These are phyloP conservation scores for Rhizophora mangle DNA, from an alignment of 345 rosid species.

Conservation along the genomic window DNA sequence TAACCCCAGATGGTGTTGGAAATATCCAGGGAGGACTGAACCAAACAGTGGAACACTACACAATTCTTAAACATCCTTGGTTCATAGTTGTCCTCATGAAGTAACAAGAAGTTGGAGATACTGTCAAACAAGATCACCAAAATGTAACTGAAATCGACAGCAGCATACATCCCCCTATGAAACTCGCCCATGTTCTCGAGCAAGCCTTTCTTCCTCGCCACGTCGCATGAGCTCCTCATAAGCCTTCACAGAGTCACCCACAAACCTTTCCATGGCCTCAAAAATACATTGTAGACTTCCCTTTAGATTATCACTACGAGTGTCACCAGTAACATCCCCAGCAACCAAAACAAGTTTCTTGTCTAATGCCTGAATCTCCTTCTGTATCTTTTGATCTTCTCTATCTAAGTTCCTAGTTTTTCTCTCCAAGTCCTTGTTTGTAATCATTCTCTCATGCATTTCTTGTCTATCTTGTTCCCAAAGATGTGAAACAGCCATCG, in stretches of 20 bases:
- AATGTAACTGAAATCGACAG: background rate
- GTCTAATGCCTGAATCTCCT: conserved; percentile 82
- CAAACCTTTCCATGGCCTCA: conserved; percentile 88
- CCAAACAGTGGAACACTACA: conserved; percentile 1
- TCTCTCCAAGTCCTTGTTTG: conserved; percentile 60
- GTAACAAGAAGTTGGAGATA: conserved; percentile 6
- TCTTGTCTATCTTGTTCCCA: conserved; percentile 78
- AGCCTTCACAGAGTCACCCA: conserved; percentile 53
- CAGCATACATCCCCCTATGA: conserved; percentile 28
- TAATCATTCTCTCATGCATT: conserved; percentile 46
- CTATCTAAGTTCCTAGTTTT: conserved; percentile 58
- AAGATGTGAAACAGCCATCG: conserved; percentile 56
- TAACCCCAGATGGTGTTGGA: background rate
- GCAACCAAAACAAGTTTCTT: conserved; percentile 61
- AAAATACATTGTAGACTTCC: conserved; percentile 68
- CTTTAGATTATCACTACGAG: conserved; percentile 61
- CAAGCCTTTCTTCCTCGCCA: conserved; percentile 54
- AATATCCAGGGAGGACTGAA: background rate
- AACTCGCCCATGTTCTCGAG: conserved; percentile 38
- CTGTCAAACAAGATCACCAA: background rate
- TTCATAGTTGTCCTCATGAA: conserved; percentile 7
- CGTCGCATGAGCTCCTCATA: conserved; percentile 82
- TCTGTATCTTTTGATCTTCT: conserved; percentile 83
- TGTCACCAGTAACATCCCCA: conserved; percentile 44
- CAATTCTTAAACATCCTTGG: background rate